Evolutionary conservation across 2,329 filamentous ascomycete species (phyloP).

Genomic region (Hymenoscyphus infarciens): DNA sequence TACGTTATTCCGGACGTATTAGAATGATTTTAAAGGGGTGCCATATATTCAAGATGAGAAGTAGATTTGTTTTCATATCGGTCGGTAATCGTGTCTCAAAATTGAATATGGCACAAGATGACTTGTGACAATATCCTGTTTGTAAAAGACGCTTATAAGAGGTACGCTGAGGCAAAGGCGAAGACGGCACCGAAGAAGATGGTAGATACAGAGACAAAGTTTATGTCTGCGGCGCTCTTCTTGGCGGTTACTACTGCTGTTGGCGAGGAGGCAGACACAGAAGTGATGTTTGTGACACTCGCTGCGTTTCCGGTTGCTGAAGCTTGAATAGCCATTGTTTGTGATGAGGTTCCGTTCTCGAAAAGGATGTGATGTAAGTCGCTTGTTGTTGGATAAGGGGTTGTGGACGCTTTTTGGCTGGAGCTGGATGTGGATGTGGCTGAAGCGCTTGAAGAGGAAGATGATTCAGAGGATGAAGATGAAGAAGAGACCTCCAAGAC

Average conservation of each 20-base stretch:
- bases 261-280: neutral
- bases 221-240: slow-evolving; percentile 22
- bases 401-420: slow-evolving; percentile 3
- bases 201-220: slow-evolving; percentile 20
- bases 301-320: slow-evolving; percentile 12
- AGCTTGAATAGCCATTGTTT: neutral
- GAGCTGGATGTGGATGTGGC: slow-evolving; percentile 16
- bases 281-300: slow-evolving; percentile 6
- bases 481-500: slow-evolving; percentile 13
- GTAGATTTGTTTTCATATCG: slow-evolving; percentile 2
- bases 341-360: slow-evolving; percentile 23
- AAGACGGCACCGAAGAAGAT: slow-evolving; percentile 22
- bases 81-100: neutral
- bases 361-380: slow-evolving; percentile 29
- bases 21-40: slow-evolving; percentile 19
- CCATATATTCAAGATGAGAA: slow-evolving; percentile 13
- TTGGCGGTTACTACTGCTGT: slow-evolving; percentile 15
- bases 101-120: neutral
- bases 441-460: slow-evolving; percentile 1
- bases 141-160: slow-evolving; percentile 22
- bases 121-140: neutral
- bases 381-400: slow-evolving; percentile 11
- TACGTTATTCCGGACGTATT: slow-evolving; percentile 34
- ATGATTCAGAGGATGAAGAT: slow-evolving; percentile 11
- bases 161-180: slow-evolving; percentile 22